Evolutionary conservation across 306 rosid genomes (phyloP).

Genomic region (Prunus mira): DNA sequence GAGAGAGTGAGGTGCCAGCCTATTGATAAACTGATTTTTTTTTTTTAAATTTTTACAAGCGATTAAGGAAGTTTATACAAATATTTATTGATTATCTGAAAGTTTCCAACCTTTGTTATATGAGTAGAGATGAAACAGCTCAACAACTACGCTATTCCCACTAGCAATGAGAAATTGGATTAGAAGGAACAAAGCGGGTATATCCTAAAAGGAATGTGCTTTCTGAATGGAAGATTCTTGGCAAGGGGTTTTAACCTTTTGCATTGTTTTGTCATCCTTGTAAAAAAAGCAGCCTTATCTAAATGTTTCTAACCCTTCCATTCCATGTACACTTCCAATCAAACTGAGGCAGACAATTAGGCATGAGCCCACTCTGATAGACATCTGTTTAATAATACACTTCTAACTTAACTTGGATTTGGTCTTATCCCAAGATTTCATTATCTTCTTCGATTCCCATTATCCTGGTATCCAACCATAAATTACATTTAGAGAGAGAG

Average conservation of each 20-base stretch:
- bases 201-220: not conserved
- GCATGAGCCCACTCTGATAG: constrained; percentile 15
- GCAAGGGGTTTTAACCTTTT: not conserved
- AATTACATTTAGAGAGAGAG: not conserved
- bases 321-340: not conserved
- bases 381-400: not conserved
- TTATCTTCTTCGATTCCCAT: not conserved
- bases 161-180: no score
- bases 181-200: not conserved
- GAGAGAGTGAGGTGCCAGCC: no score
- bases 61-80: no score
- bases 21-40: no score
- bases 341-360: not conserved
- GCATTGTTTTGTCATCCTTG: not conserved
- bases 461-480: not conserved
- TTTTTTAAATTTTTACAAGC: no score
- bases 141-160: no score
- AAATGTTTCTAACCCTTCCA: not conserved
- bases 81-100: no score
- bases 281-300: not conserved
- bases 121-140: no score
- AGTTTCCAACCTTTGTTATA: accelerated
- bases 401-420: not conserved
- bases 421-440: constrained; percentile 1
- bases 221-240: not conserved